Percentiles rank a stretch among this genome's conserved stretches.
These are phyloP conservation scores for Tulasnella sp. DNA, from an alignment of 768 basidiomycete genomes.

Conservation along the genomic window DNA sequence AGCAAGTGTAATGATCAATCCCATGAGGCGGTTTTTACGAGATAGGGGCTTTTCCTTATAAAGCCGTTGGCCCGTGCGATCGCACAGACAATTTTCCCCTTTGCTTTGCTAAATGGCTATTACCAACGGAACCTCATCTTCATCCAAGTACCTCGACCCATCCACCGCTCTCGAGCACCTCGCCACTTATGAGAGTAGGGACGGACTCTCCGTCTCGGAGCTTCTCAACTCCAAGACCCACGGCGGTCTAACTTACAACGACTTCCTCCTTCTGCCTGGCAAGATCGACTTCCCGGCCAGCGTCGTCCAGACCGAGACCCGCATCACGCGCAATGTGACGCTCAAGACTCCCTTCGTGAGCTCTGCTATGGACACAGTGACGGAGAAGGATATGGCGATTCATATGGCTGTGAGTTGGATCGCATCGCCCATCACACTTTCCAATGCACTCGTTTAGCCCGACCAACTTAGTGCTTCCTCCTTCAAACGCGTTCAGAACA, in stretches of 20 bases:
- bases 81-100: not conserved
- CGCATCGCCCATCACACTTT: not conserved
- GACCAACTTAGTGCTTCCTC: not conserved
- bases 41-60: no score
- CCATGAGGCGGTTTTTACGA: no score
- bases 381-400: conserved; percentile 89
- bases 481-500: not conserved
- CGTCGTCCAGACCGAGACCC: conserved; percentile 70
- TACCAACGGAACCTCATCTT: conserved; percentile 9
- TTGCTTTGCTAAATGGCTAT: no score
- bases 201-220: conserved; percentile 77
- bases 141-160: conserved; percentile 44
- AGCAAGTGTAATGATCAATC: no score
- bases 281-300: conserved; percentile 88
- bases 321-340: conserved; percentile 78
- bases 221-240: conserved; percentile 80
- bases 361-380: conserved; percentile 99
- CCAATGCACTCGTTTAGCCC: not conserved
- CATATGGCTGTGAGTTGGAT: conserved; percentile 64
- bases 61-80: not conserved
- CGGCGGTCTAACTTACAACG: conserved; percentile 95
- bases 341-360: conserved; percentile 95
- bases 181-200: conserved; percentile 50
- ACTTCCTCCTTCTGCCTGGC: conserved; percentile 88
- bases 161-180: conserved; percentile 66